phyloP scores from a whole-genome alignment of 108 stramenopile genomes.

The Nannochloropsis gaditana region DNA sequence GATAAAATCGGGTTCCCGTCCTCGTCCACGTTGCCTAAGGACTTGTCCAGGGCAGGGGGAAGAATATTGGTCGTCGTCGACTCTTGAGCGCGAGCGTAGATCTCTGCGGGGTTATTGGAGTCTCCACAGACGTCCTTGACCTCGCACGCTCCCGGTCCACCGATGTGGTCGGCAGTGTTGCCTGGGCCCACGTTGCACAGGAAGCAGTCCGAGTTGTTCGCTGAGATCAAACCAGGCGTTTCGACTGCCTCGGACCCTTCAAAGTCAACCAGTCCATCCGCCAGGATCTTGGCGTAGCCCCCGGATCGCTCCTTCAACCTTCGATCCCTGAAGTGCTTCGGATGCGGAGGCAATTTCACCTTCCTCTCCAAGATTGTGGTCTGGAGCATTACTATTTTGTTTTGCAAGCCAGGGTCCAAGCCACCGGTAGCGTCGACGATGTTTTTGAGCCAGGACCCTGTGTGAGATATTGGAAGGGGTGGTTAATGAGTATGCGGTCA shows the following conservation, averaged over 20 bases:
- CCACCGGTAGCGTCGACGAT: conserved; percentile 3
- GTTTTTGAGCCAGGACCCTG: neutral
- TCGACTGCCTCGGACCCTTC: neutral
- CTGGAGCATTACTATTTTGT: neutral
- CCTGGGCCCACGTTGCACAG: neutral
- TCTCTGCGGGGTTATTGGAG: neutral
- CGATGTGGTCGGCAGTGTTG: neutral
- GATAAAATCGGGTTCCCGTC: neutral
- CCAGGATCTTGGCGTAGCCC: neutral
- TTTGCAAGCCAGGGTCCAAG: neutral
- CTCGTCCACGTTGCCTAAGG: neutral
- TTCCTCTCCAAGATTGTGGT: neutral
- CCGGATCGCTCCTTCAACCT: neutral
- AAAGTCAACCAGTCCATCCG: neutral
- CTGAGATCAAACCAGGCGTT: neutral
- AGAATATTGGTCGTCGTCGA: neutral
- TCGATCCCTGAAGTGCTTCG: neutral
- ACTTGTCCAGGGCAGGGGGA: neutral
- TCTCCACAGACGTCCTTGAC: neutral
- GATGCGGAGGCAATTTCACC: neutral
- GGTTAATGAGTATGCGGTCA: too few species aligned
- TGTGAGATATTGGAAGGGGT: too few species aligned
- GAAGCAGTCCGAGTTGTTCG: neutral
- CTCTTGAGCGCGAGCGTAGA: neutral
- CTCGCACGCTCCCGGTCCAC: neutral